phyloP scores from a whole-genome alignment of 371 early-diverging fungal genomes.

The Actinomucor elegans region DNA sequence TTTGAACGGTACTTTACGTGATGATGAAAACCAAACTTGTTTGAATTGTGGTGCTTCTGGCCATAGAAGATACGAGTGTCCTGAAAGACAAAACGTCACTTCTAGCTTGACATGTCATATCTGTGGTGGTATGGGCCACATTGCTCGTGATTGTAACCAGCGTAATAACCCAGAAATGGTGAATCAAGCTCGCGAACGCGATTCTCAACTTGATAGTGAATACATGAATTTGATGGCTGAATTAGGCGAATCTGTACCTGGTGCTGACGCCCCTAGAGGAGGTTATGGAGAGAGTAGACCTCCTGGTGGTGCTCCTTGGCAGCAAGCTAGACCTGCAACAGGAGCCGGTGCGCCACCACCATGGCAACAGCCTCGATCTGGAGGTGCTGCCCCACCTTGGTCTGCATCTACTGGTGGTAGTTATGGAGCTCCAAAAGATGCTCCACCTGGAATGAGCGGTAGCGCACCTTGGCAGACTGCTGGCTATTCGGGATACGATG shows the following conservation, averaged over 20 bases:
- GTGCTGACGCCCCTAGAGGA: conserved; percentile 20
- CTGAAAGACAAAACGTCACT: conserved; percentile 87
- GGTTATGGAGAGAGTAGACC: conserved; percentile 9
- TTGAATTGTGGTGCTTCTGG: conserved; percentile 91
- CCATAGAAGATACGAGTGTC: conserved; percentile 92
- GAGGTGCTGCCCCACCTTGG: conserved; percentile 21
- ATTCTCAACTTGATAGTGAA: conserved; percentile 86
- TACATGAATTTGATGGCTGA: conserved; percentile 91
- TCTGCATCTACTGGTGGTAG: conserved; percentile 15
- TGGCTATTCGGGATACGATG: conserved; percentile 16
- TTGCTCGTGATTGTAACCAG: conserved; percentile 82
- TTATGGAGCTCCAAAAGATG: conserved; percentile 12
- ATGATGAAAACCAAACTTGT: conserved; percentile 94
- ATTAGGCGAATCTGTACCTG: conserved; percentile 67
- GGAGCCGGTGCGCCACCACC: conserved; percentile 29
- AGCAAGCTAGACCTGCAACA: conserved; percentile 35
- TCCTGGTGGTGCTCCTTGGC: conserved; percentile 51
- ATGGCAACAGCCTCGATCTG: conserved; percentile 31
- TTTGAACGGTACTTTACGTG: conserved; percentile 93
- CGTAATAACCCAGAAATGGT: conserved; percentile 77
- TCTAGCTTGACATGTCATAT: conserved; percentile 84
- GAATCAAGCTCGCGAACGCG: conserved; percentile 69
- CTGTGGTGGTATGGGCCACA: conserved; percentile 92
- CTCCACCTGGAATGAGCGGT: background rate
- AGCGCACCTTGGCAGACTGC: conserved; percentile 37